A percentile compares a stretch with the other conserved stretches of the same genome.
These are phyloP conservation scores for Cutaneotrichosporon cavernicola DNA, from an alignment of 1,284 basidiomycete species.

Conservation along the genomic window DNA sequence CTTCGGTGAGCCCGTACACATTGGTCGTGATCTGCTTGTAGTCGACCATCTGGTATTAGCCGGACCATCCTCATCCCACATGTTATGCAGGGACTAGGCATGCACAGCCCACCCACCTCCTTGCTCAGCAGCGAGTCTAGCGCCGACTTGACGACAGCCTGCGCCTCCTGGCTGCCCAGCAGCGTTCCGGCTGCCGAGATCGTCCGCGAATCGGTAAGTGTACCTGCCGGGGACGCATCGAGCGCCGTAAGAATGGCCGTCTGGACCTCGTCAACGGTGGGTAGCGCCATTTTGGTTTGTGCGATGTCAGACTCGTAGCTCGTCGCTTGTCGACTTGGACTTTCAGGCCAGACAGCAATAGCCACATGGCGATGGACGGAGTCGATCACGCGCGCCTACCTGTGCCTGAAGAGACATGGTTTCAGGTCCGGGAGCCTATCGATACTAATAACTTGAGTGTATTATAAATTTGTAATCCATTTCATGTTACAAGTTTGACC, in stretches of 20 bases:
- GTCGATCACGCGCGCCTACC: neutral
- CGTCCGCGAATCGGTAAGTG: constrained; percentile 71
- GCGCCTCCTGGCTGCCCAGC: constrained; percentile 62
- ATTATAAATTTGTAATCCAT: neutral
- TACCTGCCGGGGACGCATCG: constrained; percentile 56
- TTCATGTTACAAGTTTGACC: too few relatives aligned
- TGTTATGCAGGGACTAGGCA: neutral
- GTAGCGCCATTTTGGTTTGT: constrained; percentile 23
- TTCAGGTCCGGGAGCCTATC: neutral
- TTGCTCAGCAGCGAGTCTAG: constrained; percentile 82
- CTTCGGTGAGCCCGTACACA: constrained; percentile 70
- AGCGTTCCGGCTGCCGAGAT: constrained; percentile 60
- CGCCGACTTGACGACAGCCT: constrained; percentile 78
- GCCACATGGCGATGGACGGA: neutral
- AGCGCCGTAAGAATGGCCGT: constrained; percentile 73
- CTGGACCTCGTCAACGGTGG: constrained; percentile 65
- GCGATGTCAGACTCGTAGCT: neutral
- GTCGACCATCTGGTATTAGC: constrained; percentile 68
- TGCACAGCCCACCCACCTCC: constrained; percentile 61
- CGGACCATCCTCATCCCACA: neutral
- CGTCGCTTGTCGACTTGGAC: neutral
- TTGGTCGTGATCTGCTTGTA: constrained; percentile 76
- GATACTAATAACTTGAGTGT: neutral
- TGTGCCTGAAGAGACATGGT: neutral
- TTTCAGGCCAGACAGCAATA: neutral